Evolutionary conservation across 129 eudicot genomes (phyloP), one percentile per base, ranked within the genome.

Genomic region (Helichrysum umbraculigerum): DNA sequence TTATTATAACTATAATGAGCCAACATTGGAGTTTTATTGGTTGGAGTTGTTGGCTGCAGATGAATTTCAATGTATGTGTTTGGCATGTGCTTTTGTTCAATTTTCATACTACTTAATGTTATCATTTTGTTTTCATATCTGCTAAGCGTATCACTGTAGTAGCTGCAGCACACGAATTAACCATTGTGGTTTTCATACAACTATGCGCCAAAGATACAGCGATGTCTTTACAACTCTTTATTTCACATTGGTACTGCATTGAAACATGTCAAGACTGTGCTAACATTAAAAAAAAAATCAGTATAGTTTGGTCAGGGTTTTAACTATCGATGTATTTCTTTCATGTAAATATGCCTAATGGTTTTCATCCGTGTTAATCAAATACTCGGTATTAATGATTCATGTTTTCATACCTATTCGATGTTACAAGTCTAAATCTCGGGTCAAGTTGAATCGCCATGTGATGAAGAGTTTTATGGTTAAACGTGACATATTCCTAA

Each of bases 201-300:
- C 28, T 28, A 37, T 25, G 58, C 60, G 5, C 21, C 35, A 21
- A 28, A 30, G 41, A 77, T 56, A 77, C 32, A 52, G 60, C 42
- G 60, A 57, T 22, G 75, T 42, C 50, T 77, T 41, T 29, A 42
- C 67, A 58, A 19, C 34, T 19, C 22, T 15, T 77, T 77, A 17
- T 42, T 30, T 59, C 29, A 28, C 60, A 14, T 59, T 77, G 21
- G 25, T 32, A 58, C 63, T 6, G n/a, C n/a, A n/a, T 60, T 60
- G 8, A 59, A 30, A 78, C 29, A 29, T 58, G 22, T 30, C 65
- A 75, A 76, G 30, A 63, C 52, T 77, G 32, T 77, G 62, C 76
- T 73, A 32, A 33, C 58, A 42, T 14, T 25, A 25, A 1, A 25
- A 25, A 25, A 25, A 25, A 25, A 22, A 68, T 62, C 76, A 64